These are phyloP conservation scores for Wickerhamiella spandovensis DNA, from an alignment of 805 yeast species.

Conservation along the genomic window DNA sequence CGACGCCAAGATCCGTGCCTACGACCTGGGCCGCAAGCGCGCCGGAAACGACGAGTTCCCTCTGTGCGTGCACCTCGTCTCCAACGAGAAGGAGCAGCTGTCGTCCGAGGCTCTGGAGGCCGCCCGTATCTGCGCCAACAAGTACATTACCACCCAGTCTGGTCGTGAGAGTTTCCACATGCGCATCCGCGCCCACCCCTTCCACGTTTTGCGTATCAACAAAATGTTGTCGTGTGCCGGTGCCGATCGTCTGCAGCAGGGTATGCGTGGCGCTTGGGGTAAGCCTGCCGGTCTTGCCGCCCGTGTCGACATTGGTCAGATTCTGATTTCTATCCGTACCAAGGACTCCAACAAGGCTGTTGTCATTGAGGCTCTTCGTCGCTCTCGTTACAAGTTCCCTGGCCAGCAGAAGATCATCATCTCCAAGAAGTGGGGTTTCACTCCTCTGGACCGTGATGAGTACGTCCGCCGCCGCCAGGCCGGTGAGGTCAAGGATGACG, in stretches of 20 bases:
- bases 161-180: conserved; percentile 99
- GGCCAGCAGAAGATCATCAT: conserved; percentile 99
- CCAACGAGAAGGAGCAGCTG: conserved; percentile 98
- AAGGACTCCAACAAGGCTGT: conserved; percentile 96
- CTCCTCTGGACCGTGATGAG: conserved; percentile 95
- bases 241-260: conserved; percentile 99
- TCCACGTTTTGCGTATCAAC: conserved; percentile 99
- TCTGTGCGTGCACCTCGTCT: conserved; percentile 96
- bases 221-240: conserved; percentile 99
- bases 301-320: conserved; percentile 97
- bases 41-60: conserved; percentile 99
- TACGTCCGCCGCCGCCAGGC: conserved; percentile 87
- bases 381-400: conserved; percentile 99
- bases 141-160: conserved; percentile 92
- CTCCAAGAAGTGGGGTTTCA: conserved; percentile 99
- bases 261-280: conserved; percentile 99
- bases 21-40: conserved; percentile 99
- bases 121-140: conserved; percentile 99
- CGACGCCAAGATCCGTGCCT: conserved; percentile 98
- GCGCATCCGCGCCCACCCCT: conserved; percentile 99
- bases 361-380: conserved; percentile 97
- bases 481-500: conserved; percentile 98
- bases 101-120: conserved; percentile 99
- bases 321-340: conserved; percentile 95
- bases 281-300: conserved; percentile 99